A percentile compares a stretch with the other conserved stretches of the same genome.
These are phyloP conservation scores for Endotrypanum monterogeii DNA, from an alignment of 208 protist genomes.

Conservation along the genomic window DNA sequence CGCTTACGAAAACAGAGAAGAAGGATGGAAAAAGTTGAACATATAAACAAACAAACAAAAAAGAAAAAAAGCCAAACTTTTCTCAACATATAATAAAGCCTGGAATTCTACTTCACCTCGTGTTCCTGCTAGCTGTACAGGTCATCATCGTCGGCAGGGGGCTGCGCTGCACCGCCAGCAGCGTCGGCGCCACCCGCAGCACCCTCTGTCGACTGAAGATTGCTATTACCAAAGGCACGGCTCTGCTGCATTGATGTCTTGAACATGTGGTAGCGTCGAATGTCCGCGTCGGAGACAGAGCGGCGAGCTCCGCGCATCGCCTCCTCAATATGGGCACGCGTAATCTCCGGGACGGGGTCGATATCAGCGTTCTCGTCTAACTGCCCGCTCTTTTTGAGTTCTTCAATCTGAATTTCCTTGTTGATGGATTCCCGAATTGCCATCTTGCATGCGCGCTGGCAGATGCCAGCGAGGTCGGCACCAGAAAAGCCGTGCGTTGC, in stretches of 20 bases:
- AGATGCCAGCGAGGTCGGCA: slow-evolving; percentile 97
- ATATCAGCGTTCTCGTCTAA: slow-evolving; percentile 76
- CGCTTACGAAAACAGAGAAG: not conserved
- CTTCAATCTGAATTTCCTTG: slow-evolving; percentile 85
- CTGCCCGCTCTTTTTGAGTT: slow-evolving; percentile 55
- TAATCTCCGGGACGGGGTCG: slow-evolving; percentile 92
- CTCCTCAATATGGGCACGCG: slow-evolving; percentile 90
- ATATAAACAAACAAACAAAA: not conserved
- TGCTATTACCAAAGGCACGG: slow-evolving; percentile 57
- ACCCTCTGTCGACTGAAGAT: slow-evolving; percentile 14
- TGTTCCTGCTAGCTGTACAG: slow-evolving; percentile 43
- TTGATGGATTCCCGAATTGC: slow-evolving; percentile 93
- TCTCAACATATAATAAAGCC: slow-evolving; percentile 1
- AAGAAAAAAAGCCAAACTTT: slow-evolving; percentile 13
- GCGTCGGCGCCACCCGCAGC: slow-evolving; percentile 25
- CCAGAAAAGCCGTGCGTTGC: slow-evolving; percentile 99
- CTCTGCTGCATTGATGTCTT: slow-evolving; percentile 81
- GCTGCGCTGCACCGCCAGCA: slow-evolving; percentile 14
- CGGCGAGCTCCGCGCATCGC: slow-evolving; percentile 89
- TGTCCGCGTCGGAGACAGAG: slow-evolving; percentile 93
- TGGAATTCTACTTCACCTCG: not conserved
- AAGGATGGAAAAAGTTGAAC: not conserved
- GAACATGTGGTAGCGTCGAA: slow-evolving; percentile 94
- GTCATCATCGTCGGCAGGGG: slow-evolving; percentile 49
- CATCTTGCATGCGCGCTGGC: slow-evolving; percentile 92